Evolutionary conservation across 768 basidiomycete species (phyloP).

Genomic region (Xanthoconium purpureum): DNA sequence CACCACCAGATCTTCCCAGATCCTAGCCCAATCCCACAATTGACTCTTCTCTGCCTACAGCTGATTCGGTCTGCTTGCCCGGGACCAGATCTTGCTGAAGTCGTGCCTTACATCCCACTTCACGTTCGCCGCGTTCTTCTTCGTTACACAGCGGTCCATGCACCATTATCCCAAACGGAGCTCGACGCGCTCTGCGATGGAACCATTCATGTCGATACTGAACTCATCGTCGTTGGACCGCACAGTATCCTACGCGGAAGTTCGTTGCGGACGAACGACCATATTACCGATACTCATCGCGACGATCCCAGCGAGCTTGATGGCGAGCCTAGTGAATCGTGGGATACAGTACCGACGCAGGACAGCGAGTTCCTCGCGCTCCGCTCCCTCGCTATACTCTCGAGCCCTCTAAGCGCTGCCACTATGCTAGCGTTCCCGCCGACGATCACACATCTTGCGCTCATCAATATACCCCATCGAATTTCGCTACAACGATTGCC

Average conservation of each 20-base stretch:
- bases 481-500: slow-evolving; percentile 58
- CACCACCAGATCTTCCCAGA: slow-evolving; percentile 15
- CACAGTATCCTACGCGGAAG: slow-evolving; percentile 42
- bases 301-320: background rate
- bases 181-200: slow-evolving; percentile 50
- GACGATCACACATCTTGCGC: slow-evolving; percentile 60
- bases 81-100: slow-evolving; percentile 43
- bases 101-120: slow-evolving; percentile 50
- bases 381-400: slow-evolving; percentile 50
- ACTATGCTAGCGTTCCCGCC: slow-evolving; percentile 54
- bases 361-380: slow-evolving; percentile 38
- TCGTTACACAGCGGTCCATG: slow-evolving; percentile 54
- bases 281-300: background rate
- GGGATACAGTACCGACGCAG: slow-evolving; percentile 38
- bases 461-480: slow-evolving; percentile 48
- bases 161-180: slow-evolving; percentile 49
- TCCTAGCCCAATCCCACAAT: slow-evolving; percentile 39
- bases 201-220: slow-evolving; percentile 56
- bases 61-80: slow-evolving; percentile 41
- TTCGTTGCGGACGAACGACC: slow-evolving; percentile 33
- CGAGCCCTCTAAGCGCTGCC: slow-evolving; percentile 42
- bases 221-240: slow-evolving; percentile 63
- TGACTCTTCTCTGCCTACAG: slow-evolving; percentile 58
- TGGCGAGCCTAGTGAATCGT: slow-evolving; percentile 16
- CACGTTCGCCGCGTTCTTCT: slow-evolving; percentile 61